Base-by-base conservation (phyloP, 75 land plant genomes). In the Adiantum capillusveneris region DNA sequence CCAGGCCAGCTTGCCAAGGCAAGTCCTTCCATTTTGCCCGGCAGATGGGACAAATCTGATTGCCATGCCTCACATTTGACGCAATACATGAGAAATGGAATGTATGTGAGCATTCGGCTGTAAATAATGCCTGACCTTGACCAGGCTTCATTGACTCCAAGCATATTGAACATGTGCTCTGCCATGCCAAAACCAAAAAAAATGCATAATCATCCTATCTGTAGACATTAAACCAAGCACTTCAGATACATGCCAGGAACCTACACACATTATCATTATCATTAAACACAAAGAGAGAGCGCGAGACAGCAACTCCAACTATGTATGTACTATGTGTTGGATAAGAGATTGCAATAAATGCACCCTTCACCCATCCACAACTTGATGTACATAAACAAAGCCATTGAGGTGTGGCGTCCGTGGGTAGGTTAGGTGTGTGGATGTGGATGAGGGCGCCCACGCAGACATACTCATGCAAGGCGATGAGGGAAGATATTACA, bases 21-120 rank as follows among this genome's bases (percentile, higher is more conserved):
- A 90, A 59, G 48, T 90, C 90, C 48, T 75, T 90, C 95, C 95
- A 90, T 56, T 81, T 86, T n/a, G 91, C 87, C 26, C 95, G 69
- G 65, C 95, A 90, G 43, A 90, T 82, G n/a, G 95, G 95, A 41
- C 95, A 90, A 17, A 80, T 68, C 29, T 71, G 80, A 30, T 83
- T 90, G 9, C 95, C 95, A 76, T 86, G 84, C 51, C 76, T 74
- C 22, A 90, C 95, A 69, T 81, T 90, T 27, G 95, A 86, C 13
- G 87, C 74, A 55, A 90, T 90, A 62, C 95, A 90, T 25, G 84
- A 76, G 57, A 90, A 90, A 58, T 90, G 95, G 53, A 90, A 90
- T 7, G 81, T 48, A 51, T 90, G 95, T 1, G 91, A 80, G 59
- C 95, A 89, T 36, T 89, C 90, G 36, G 95, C 95, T n/a, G 95